Conservation (phyloP, 1,139 yeast species). For the Geotrichum histeridarum region DNA sequence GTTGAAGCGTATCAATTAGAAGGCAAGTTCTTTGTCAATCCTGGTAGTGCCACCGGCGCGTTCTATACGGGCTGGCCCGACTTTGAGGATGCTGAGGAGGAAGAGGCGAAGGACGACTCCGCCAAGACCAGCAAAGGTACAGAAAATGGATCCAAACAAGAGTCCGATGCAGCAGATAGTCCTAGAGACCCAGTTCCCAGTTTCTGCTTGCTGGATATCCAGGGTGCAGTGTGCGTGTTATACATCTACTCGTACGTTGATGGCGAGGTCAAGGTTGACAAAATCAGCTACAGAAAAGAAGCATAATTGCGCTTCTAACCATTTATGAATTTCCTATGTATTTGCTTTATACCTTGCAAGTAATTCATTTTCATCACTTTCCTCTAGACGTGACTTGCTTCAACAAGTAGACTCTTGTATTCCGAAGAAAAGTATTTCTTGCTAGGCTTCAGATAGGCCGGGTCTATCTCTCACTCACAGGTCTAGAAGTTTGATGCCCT, state of each 20-base stretch:
- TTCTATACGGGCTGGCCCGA: constrained; percentile 50
- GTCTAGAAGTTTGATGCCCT: neutral
- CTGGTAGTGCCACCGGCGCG: constrained; percentile 96
- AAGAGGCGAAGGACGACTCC: constrained; percentile 23
- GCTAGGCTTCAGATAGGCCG: too few relatives aligned
- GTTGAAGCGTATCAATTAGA: constrained; percentile 92
- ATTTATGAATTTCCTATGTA: neutral
- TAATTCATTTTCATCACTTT: too few relatives aligned
- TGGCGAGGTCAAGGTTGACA: constrained; percentile 88
- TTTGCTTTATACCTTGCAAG: too few relatives aligned
- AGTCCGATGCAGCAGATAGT: constrained; percentile 18
- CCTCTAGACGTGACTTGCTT: too few relatives aligned
- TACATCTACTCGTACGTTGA: constrained; percentile 78
- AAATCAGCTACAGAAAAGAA: constrained; percentile 66
- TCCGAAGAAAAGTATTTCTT: too few relatives aligned
- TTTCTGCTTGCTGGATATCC: constrained; percentile 80
- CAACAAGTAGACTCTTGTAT: too few relatives aligned
- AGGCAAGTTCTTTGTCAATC: constrained; percentile 87
- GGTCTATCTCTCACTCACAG: neutral
- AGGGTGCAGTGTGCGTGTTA: constrained; percentile 68
- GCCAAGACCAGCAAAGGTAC: constrained; percentile 22
- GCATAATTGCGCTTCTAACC: neutral
- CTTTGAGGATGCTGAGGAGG: constrained; percentile 36
- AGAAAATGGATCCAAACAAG: constrained; percentile 20
- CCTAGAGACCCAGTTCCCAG: constrained; percentile 60